Evolutionary conservation across 2,329 filamentous ascomycete species (phyloP), one percentile per base, ranked within the genome.

Genomic region (Emergomyces pasteurianus): DNA sequence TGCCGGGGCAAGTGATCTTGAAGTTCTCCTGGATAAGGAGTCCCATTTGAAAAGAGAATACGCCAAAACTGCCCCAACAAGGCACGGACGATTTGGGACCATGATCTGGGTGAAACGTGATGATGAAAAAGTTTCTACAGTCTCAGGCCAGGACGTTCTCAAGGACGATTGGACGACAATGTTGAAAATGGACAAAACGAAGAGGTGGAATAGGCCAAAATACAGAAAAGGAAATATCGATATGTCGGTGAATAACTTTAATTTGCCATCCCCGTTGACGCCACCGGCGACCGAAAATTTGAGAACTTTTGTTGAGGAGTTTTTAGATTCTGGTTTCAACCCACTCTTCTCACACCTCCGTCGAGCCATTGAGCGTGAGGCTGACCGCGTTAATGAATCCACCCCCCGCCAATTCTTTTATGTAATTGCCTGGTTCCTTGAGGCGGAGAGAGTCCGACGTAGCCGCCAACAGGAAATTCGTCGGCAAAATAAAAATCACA

Each of bases 21-120:
- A 85, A 26, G 79, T 80, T 18, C 75, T 96, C 69, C 84, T 96
- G 73, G 84, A 83, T 59, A 90, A 94, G 69, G 94, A 99, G 74
- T 86, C 86, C 1, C 83, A 86, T n/a, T 89, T 95, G 85, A 80
- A 90, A 60, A 85, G 87, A 67, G 83, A 87, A 56, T 87, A 91
- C 67, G 87, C 87, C 59, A 87, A 86, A 66, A 86, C 86, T 69
- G 89, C 88, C 2, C 89, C 92, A 0, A 92, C 90, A 2, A 81
- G 94, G 55, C 94, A 99, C 73, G 95, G 92, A 67, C 84, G 94
- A 40, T 99, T 97, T 69, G 94, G 94, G 2, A 95, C 92, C 12
- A 97, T 97, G 89, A 86, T 96, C 40, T 97, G 92, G 92, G 85
- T 99, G 43, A 90, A 95, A 76, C 81, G 92, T 60, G 88, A 91